Evolutionary conservation across 345 rosid species (phyloP).

Genomic region (Excoecaria agallocha): DNA sequence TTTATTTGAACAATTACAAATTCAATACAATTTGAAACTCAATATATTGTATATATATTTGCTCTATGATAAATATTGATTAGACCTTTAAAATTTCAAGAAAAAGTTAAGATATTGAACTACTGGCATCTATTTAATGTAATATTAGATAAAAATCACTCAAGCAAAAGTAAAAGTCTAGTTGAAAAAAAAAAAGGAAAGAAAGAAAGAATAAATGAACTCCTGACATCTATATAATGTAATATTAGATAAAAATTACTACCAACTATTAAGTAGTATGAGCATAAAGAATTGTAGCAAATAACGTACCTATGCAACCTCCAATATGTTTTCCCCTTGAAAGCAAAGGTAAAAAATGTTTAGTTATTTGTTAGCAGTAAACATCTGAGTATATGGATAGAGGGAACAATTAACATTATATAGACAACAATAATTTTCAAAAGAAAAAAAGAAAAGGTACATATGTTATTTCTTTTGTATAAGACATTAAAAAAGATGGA

Average conservation of each 20-base stretch:
- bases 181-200: too few species aligned
- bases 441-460: neutral
- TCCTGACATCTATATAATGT: neutral
- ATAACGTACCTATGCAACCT: constrained; percentile 81
- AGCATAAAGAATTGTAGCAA: neutral
- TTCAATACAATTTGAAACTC: too few species aligned
- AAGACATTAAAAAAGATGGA: neutral
- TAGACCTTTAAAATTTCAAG: too few species aligned
- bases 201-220: neutral
- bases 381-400: too few species aligned
- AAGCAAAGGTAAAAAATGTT: constrained; percentile 11
- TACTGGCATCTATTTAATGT: too few species aligned
- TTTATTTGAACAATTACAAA: too few species aligned
- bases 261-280: neutral
- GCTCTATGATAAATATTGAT: too few species aligned
- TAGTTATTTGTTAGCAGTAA: constrained; percentile 5
- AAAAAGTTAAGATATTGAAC: too few species aligned
- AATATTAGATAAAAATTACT: neutral
- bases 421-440: neutral
- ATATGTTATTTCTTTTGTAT: neutral
- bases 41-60: too few species aligned
- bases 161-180: too few species aligned
- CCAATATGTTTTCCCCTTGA: constrained; percentile 96
- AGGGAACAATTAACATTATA: neutral
- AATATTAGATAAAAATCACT: too few species aligned